Evolutionary conservation across 768 basidiomycete species (phyloP), one percentile per base, ranked within the genome.

Genomic region (Collybiopsis luxurians): DNA sequence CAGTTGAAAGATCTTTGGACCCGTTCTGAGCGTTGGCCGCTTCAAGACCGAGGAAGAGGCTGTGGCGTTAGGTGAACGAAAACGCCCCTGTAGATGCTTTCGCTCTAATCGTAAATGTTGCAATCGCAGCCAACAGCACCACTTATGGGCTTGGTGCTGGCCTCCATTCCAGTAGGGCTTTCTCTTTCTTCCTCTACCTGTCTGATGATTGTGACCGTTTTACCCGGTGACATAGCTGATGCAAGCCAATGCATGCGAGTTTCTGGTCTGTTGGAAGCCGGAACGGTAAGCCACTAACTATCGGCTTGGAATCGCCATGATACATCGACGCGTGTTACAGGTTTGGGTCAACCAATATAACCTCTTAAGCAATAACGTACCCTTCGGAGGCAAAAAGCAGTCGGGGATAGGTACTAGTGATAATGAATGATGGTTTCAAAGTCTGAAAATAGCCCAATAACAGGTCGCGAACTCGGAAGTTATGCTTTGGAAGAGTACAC

Each of bases 311-410:
- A 34, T 49, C 28, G 28, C 31, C n/a, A 34, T 28, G 4, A 49
- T 3, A 11, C 36, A 51, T 51, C n/a, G 31, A 34, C 31, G n/a
- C 38, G 50, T 15, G 3, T 26, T 39, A 38, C 59, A 90, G 87
- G 88, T 93, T 40, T 97, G 95, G 94, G 82, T 95, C 58, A 98
- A 98, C 71, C 87, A 92, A 66, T 95, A 94, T 73, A 90, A 88
- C 66, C 40, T 89, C 12, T 70, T 96, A 55, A 82, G 83, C 72
- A 92, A 91, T 69, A 92, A 95, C 58, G 87, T 94, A 44, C 96
- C 96, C 1, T 98, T 98, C 66, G 95, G 96, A 36, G 96, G 95
- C 23, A 96, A 90, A 77, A 96, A 95, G 73, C 89, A 92, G 68
- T 91, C 89, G 42, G 94, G 94, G 52, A 86, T 91, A 65, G 88